Evolutionary conservation across 2,329 filamentous ascomycete genomes (phyloP).

Genomic region (Pyricularia grisea): DNA sequence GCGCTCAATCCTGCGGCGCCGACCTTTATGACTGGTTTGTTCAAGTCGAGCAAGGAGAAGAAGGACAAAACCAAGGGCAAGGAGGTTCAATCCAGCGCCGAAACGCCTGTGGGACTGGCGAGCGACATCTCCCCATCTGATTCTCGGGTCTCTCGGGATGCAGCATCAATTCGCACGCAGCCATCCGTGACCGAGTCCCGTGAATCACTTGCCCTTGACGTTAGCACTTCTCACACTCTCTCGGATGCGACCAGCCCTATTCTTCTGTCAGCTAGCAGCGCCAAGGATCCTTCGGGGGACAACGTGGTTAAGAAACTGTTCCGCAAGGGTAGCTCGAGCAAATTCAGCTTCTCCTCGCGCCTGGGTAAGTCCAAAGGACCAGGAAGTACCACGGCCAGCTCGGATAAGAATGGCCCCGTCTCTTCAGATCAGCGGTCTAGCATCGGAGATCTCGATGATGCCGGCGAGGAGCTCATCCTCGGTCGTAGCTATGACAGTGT

Average conservation of each 20-base stretch:
- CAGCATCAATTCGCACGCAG: constrained; percentile 47
- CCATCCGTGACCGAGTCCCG: constrained; percentile 50
- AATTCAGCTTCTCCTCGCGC: constrained; percentile 52
- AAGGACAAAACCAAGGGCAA: constrained; percentile 27
- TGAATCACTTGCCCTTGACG: constrained; percentile 48
- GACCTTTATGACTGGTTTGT: constrained; percentile 70
- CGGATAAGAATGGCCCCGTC: constrained; percentile 35
- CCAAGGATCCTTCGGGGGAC: constrained; percentile 27
- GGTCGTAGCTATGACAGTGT: constrained; percentile 48
- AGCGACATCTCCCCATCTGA: constrained; percentile 37
- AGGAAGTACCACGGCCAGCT: constrained; percentile 42
- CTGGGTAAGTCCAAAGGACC: constrained; percentile 40
- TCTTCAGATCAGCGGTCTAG: constrained; percentile 44
- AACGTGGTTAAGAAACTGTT: constrained; percentile 56
- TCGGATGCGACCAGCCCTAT: constrained; percentile 36
- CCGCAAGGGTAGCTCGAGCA: constrained; percentile 56
- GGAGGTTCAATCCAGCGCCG: constrained; percentile 12
- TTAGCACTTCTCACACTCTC: constrained; percentile 44
- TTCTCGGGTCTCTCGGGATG: constrained; percentile 46
- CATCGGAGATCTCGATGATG: constrained; percentile 46
- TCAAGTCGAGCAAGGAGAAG: constrained; percentile 32
- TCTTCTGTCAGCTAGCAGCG: constrained; percentile 33
- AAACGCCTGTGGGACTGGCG: constrained; percentile 28
- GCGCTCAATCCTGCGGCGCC: constrained; percentile 82
- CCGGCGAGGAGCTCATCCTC: constrained; percentile 29